These are phyloP conservation scores for Arabidopsis lyrata DNA, from an alignment of 441 rosid species.

Conservation along the genomic window DNA sequence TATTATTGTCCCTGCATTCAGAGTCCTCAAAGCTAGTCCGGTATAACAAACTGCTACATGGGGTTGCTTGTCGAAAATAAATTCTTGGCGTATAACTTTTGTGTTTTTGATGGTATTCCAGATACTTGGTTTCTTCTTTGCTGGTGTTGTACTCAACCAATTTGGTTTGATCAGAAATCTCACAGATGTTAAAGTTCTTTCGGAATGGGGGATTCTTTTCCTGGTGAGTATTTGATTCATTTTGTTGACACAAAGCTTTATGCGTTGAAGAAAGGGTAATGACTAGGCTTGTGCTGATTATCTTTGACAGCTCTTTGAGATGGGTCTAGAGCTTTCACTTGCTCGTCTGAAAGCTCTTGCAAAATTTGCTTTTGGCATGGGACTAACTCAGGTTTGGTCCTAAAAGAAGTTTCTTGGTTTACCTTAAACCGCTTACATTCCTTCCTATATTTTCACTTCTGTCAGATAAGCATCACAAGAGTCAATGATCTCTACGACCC, in stretches of 20 bases:
- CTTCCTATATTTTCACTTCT: conserved; percentile 21
- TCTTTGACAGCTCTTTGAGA: conserved; percentile 87
- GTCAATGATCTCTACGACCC: conserved; percentile 12
- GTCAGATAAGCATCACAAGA: conserved; percentile 21
- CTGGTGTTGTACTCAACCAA: conserved; percentile 93
- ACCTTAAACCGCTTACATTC: conserved; percentile 6
- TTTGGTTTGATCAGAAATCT: conserved; percentile 91
- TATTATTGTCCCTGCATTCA: conserved; percentile 88
- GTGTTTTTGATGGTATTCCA: conserved; percentile 44
- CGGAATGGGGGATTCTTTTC: conserved; percentile 99
- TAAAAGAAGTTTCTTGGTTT: conserved; percentile 10
- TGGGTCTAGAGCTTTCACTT: conserved; percentile 98
- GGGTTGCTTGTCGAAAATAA: conserved; percentile 3
- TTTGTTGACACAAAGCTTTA: conserved; percentile 1
- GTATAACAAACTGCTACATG: conserved; percentile 55
- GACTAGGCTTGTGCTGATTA: conserved; percentile 25
- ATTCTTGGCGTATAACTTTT: background rate
- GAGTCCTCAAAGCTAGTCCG: conserved; percentile 86
- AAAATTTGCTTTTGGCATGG: conserved; percentile 97
- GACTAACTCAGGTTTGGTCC: conserved; percentile 85
- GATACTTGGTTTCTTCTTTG: conserved; percentile 99
- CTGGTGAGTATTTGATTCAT: conserved; percentile 63
- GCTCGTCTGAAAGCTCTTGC: conserved; percentile 98
- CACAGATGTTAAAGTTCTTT: conserved; percentile 91
- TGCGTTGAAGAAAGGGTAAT: conserved; percentile 17